phyloP scores from a whole-genome alignment of 805 yeast genomes.

The Yueomyces sp. region DNA sequence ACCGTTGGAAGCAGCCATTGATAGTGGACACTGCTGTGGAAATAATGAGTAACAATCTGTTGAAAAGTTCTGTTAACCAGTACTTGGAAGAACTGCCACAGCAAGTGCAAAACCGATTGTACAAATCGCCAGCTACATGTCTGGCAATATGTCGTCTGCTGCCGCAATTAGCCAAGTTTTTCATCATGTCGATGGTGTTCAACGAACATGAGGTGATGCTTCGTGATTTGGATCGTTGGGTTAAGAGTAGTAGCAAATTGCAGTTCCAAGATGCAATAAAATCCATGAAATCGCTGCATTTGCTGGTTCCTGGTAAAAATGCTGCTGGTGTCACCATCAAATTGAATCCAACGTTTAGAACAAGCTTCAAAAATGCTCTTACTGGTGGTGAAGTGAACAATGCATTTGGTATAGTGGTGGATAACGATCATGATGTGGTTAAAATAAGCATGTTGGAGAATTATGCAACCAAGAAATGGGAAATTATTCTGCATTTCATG shows the following conservation, averaged over 20 bases:
- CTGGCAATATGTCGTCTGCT: conserved; percentile 81
- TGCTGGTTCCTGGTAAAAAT: conserved; percentile 33
- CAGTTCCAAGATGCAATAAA: conserved; percentile 63
- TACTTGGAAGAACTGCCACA: conserved; percentile 85
- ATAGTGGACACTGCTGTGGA: too few relatives aligned
- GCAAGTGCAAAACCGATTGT: conserved; percentile 68
- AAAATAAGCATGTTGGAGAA: conserved; percentile 55
- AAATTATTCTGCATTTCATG: conserved; percentile 89
- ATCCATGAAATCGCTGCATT: conserved; percentile 60
- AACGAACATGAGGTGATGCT: conserved; percentile 59
- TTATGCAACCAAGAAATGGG: conserved; percentile 87
- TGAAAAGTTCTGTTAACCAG: conserved; percentile 69
- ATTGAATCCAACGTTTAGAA: conserved; percentile 61
- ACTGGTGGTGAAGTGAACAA: conserved; percentile 61
- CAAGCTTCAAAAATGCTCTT: conserved; percentile 66
- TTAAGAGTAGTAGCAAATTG: conserved; percentile 41
- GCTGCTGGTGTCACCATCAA: conserved; percentile 23
- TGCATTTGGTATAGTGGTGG: conserved; percentile 67
- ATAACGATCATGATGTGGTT: conserved; percentile 41
- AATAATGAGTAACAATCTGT: conserved; percentile 23
- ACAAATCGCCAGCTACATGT: conserved; percentile 86
- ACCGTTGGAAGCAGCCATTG: too few relatives aligned
- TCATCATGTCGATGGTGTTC: conserved; percentile 77
- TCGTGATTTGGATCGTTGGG: conserved; percentile 62
- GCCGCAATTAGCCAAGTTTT: conserved; percentile 81